Evolutionary conservation across 176 grass and related monocot genomes (phyloP).

Genomic region (Ensete ventricosum): DNA sequence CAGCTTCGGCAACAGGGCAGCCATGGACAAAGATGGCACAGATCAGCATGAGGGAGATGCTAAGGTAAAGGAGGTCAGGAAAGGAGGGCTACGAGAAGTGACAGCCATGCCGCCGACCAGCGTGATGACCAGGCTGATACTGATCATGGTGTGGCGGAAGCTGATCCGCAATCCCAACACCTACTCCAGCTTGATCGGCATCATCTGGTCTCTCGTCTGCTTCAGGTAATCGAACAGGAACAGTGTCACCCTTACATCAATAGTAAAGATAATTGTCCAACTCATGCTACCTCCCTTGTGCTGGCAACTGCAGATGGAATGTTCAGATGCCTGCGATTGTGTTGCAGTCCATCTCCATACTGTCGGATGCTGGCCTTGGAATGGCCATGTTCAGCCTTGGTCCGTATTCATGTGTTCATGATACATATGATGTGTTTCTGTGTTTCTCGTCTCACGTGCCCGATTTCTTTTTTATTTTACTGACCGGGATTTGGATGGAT

Average conservation of each 20-base stretch:
- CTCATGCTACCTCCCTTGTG: not conserved
- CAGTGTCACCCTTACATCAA: no score
- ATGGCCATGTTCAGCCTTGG: slow-evolving; percentile 13
- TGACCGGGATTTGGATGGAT: not conserved
- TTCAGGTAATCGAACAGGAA: not conserved
- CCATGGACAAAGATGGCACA: not conserved
- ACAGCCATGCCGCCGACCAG: not conserved
- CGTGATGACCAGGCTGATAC: slow-evolving; percentile 6
- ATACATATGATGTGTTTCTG: not conserved
- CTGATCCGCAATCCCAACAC: slow-evolving; percentile 10
- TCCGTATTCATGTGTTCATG: not conserved
- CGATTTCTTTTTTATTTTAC: not conserved
- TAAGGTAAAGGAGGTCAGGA: not conserved
- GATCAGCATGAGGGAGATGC: slow-evolving; percentile 3
- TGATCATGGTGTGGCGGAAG: slow-evolving; percentile 14
- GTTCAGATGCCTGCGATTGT: not conserved
- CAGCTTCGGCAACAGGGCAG: not conserved
- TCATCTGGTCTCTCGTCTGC: slow-evolving; percentile 14
- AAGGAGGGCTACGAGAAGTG: slow-evolving; percentile 8
- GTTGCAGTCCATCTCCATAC: slow-evolving; percentile 1
- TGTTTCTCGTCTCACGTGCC: not conserved
- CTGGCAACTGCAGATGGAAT: not conserved
- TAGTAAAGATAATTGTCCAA: no score
- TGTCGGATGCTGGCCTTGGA: slow-evolving; percentile 7
- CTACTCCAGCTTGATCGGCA: slow-evolving; percentile 15